A percentile compares a stretch with the other conserved stretches of the same genome.
Conservation (phyloP, 805 yeast species). For the Pichia phayaonensis region DNA sequence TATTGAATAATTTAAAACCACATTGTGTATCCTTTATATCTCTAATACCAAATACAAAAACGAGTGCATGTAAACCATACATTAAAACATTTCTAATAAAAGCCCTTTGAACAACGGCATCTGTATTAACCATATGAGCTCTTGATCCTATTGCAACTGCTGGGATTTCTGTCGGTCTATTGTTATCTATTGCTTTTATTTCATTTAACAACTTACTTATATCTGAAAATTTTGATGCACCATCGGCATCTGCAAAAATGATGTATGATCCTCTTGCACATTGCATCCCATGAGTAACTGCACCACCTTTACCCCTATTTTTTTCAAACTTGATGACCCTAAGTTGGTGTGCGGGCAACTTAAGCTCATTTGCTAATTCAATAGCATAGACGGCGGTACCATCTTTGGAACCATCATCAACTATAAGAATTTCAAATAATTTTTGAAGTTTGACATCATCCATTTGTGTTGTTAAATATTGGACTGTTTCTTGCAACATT, state of each 20-base stretch:
- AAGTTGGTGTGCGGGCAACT: conserved; percentile 48
- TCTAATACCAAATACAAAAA: conserved; percentile 83
- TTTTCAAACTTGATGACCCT: conserved; percentile 61
- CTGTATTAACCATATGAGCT: conserved; percentile 94
- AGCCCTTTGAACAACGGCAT: conserved; percentile 93
- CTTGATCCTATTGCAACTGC: conserved; percentile 85
- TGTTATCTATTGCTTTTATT: conserved; percentile 26
- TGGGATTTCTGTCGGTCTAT: conserved; percentile 27
- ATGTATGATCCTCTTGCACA: conserved; percentile 64
- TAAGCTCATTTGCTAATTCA: conserved; percentile 42
- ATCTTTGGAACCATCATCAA: conserved; percentile 90
- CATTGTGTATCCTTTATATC: conserved; percentile 91
- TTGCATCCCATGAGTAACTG: conserved; percentile 88
- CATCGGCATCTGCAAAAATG: conserved; percentile 96
- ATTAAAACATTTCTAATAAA: conserved; percentile 82
- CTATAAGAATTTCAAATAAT: conserved; percentile 70
- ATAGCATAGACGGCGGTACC: conserved; percentile 70
- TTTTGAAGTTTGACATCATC: conserved; percentile 9
- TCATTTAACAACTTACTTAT: conserved; percentile 41
- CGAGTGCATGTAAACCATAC: conserved; percentile 85
- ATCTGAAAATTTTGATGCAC: conserved; percentile 81
- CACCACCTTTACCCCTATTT: conserved; percentile 95
- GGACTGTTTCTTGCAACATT: conserved; percentile 68
- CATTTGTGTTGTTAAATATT: conserved; percentile 32
- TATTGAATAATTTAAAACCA: conserved; percentile 89